Evolutionary conservation across 2,329 filamentous ascomycete genomes (phyloP).

Genomic region (Pseudocercospora cruenta): DNA sequence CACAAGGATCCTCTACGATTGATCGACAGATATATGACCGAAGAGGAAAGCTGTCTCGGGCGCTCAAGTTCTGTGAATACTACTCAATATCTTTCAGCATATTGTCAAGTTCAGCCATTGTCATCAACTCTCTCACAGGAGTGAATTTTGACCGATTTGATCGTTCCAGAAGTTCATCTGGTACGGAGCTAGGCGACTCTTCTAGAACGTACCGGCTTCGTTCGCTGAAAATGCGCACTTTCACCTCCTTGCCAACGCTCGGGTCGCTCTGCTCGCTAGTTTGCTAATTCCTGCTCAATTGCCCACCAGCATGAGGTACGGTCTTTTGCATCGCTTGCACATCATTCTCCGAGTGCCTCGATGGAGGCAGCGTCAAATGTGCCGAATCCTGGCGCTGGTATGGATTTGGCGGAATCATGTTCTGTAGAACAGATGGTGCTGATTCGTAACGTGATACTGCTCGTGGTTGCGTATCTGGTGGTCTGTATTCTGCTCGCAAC

Average conservation of each 20-base stretch:
- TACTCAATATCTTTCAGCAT: not conserved
- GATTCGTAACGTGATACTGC: not conserved
- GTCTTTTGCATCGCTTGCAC: not conserved
- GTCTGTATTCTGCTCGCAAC: not conserved
- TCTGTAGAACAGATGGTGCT: not conserved
- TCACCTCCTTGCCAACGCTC: no score
- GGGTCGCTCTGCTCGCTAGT: not conserved
- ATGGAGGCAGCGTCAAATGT: not conserved
- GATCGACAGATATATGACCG: no score
- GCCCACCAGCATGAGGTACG: not conserved
- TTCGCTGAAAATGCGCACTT: no score
- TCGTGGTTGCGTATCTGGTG: not conserved
- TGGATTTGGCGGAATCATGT: not conserved
- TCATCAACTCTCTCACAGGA: not conserved
- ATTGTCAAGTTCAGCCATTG: not conserved
- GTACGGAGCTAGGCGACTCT: not conserved
- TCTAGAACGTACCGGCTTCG: no score
- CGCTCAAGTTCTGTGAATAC: not conserved
- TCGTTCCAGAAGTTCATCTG: not conserved
- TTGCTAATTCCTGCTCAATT: not conserved
- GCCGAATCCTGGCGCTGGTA: not conserved
- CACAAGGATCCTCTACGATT: no score
- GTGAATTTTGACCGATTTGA: not conserved
- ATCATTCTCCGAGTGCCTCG: not conserved
- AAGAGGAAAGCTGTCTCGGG: no score